Base-by-base conservation (phyloP, 129 eudicot genomes). In the Helianthus tuberosus region DNA sequence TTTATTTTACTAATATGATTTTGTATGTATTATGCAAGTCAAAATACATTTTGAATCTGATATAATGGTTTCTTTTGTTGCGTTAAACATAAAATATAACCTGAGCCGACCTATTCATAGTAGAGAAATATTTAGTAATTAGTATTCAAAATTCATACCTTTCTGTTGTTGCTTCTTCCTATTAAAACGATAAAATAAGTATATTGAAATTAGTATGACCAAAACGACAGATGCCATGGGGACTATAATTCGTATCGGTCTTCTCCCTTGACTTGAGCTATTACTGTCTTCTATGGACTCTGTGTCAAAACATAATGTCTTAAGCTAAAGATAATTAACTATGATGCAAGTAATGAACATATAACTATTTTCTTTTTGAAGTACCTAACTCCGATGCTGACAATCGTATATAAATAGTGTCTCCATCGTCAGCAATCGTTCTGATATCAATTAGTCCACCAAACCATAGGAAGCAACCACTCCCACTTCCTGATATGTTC, bases 391-490 rank as follows among this genome's bases (percentile, higher is more conserved):
- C 82, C 0, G 82, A 70, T 3, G 65, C 13, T 7, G 62, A 16
- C 27, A 78, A 15, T 48, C 71, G 52, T 20, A 78, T 62, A 50
- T 60, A 78, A 32, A 78, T 52, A 3, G 38, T 70, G 11, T 70
- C 71, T 61, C 77, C 82, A 20, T 60, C 61, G 48, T 62, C 69
- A 2, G 20, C 7, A 36, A 11, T 32, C 5, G 38, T 50, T 39
- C 32, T 62, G 20, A 78, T 58, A 69, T 78, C 82, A 62, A 70
- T 60, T 4, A 78, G 29, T 44, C 13, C 60, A 50, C 52, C 72
- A 62, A 78, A 53, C 82, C 82, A 78, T 36, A 47, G 13, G 75
- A 80, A 73, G 78, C 84, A 80, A 11, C 84, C 84, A 14, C 52
- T 80, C 25, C 74, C 76, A 0, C 35, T 54, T 11, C 70, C 60